Evolutionary conservation across 495 filamentous ascomycete genomes (phyloP), one percentile per base, ranked within the genome.

Genomic region (Cudoniella acicularis): DNA sequence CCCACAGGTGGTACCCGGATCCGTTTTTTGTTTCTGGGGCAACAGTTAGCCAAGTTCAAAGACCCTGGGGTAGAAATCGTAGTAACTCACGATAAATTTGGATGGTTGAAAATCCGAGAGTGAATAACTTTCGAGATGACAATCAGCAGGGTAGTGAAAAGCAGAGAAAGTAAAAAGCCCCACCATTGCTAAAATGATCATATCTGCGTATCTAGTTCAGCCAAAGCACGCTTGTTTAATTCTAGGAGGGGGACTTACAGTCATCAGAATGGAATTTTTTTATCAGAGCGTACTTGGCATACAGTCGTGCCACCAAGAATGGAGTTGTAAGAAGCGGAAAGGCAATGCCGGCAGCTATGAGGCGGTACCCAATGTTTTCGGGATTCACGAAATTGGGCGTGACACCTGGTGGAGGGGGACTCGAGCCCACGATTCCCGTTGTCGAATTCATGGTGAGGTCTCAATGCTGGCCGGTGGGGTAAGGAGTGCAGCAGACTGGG

Each of bases 21-120:
- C 60, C 60, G 49, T 54, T 54, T 22, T 18, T 49, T 1, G 56
- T 63, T 27, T 54, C 60, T 63, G 30, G 18, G 2, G 24, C 20
- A 27, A 11, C 16, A 26, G n/a, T 20, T 56, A 20, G 25, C 13
- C 42, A 42, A 24, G 13, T 3, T 3, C 22, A 13, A 2, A 52
- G 20, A 27, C 25, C n/a, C 24, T 20, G 17, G n/a, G n/a, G n/a
- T 36, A 36, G 13, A 4, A 6, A 36, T 36, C 6, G 13, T 36
- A 36, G 30, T 22, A 43, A 57, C 48, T 17, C 36, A 62, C 62
- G 54, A 48, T 22, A 27, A 24, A 59, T 51, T 10, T 49, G 43
- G 4, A 61, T 23, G 26, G 30, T 50, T 3, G 58, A 61, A 24
- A 55, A 55, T 20, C 42, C 58, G 26, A 55, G 6, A n/a, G 58